These are phyloP conservation scores for Toxoplasma gondii DNA, from an alignment of 169 alveolate genomes.

Conservation along the genomic window DNA sequence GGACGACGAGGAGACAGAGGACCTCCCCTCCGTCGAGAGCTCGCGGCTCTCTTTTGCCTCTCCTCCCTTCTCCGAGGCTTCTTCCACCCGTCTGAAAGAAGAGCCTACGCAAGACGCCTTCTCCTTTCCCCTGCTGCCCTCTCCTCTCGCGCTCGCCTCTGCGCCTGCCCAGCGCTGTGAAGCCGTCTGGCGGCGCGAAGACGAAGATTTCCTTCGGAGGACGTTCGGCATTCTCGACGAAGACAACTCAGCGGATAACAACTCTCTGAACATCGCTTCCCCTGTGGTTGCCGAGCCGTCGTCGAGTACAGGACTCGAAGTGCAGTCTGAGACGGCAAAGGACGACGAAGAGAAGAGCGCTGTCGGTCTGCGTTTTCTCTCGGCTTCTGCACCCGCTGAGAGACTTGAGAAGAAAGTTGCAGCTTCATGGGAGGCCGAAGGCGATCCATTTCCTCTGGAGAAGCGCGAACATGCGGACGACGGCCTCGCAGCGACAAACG, in stretches of 20 bases:
- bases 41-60: neutral
- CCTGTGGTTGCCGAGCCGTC: no score
- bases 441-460: neutral
- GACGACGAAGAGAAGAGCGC: neutral
- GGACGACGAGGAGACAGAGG: constrained; percentile 2
- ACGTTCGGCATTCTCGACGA: neutral
- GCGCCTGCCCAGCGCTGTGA: neutral
- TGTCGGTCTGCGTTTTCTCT: neutral
- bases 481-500: neutral
- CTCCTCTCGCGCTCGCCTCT: neutral
- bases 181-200: neutral
- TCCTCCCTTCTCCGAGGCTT: neutral
- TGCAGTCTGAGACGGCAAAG: neutral
- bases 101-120: neutral
- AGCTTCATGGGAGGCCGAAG: neutral
- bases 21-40: neutral
- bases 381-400: neutral
- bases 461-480: neutral
- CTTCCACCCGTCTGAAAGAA: neutral
- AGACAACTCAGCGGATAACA: neutral
- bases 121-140: neutral
- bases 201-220: neutral
- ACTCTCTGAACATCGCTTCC: neutral
- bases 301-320: neutral
- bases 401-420: neutral